Conservation (phyloP, 345 rosid genomes). For the Dimocarpus longan region DNA sequence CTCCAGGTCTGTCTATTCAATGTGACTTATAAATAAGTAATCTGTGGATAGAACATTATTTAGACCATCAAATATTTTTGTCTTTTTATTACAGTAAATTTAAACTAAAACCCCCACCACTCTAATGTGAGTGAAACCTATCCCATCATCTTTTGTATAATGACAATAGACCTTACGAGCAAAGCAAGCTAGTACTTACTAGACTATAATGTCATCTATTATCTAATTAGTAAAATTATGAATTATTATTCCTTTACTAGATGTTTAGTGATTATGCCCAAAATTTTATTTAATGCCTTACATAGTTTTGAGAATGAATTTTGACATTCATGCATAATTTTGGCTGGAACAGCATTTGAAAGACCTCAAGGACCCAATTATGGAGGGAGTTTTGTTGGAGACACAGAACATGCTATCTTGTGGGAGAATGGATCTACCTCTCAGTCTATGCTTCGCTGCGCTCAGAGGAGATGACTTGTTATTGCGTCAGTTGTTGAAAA, state of each 20-base stretch:
- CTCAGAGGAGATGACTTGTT: conserved; percentile 79
- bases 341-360: conserved; percentile 58
- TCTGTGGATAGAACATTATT: not conserved
- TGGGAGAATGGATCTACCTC: conserved; percentile 80
- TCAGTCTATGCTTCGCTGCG: conserved; percentile 72
- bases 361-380: conserved; percentile 64
- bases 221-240: too few relatives aligned
- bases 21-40: not conserved
- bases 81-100: too few relatives aligned
- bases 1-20: conserved; percentile 56
- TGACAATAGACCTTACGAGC: too few relatives aligned
- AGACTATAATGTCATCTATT: too few relatives aligned
- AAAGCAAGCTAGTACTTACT: too few relatives aligned
- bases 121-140: too few relatives aligned
- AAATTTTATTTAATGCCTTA: not conserved
- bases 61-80: not conserved
- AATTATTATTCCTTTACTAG: not conserved
- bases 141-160: too few relatives aligned
- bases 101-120: too few relatives aligned
- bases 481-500: conserved; percentile 70
- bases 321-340: conserved; percentile 1
- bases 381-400: conserved; percentile 67
- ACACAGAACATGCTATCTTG: conserved; percentile 78
- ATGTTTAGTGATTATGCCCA: not conserved
- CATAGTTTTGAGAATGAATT: not conserved